A percentile compares a stretch with the other conserved stretches of the same genome.
These are phyloP conservation scores for Oryza glumipatula DNA, from an alignment of 176 grass and related monocot species.

Conservation along the genomic window DNA sequence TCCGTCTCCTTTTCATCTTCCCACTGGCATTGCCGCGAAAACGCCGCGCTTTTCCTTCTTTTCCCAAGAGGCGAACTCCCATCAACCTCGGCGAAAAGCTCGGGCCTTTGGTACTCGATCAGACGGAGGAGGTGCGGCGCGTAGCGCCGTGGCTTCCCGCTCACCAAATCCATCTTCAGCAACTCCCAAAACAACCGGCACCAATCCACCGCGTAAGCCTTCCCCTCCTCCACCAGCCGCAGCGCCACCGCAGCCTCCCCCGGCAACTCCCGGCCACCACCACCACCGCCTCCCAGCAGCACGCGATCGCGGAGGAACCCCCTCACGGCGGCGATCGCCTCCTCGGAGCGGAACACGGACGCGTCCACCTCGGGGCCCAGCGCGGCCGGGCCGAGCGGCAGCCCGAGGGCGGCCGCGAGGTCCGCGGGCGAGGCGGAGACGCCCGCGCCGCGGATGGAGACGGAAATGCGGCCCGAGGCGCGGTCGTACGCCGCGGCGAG, in stretches of 20 bases:
- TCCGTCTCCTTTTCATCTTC: neutral
- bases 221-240: constrained; percentile 45
- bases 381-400: neutral
- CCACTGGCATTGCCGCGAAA: constrained; percentile 3
- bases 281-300: constrained; percentile 19
- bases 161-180: constrained; percentile 16
- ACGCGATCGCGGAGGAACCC: constrained; percentile 38
- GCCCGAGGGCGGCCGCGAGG: constrained; percentile 33
- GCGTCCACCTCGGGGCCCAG: neutral
- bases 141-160: constrained; percentile 18
- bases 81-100: constrained; percentile 18
- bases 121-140: constrained; percentile 22
- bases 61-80: neutral
- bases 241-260: constrained; percentile 30
- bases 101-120: constrained; percentile 33
- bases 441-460: neutral
- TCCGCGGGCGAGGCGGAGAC: constrained; percentile 5
- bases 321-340: constrained; percentile 49
- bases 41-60: neutral
- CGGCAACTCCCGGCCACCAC: neutral
- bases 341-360: constrained; percentile 10
- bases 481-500: constrained; percentile 21
- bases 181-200: constrained; percentile 35
- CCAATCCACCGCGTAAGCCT: constrained; percentile 43
- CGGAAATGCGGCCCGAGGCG: neutral